Conservation (phyloP, 2,329 filamentous ascomycete species). For the Phyllosticta ampelicida region DNA sequence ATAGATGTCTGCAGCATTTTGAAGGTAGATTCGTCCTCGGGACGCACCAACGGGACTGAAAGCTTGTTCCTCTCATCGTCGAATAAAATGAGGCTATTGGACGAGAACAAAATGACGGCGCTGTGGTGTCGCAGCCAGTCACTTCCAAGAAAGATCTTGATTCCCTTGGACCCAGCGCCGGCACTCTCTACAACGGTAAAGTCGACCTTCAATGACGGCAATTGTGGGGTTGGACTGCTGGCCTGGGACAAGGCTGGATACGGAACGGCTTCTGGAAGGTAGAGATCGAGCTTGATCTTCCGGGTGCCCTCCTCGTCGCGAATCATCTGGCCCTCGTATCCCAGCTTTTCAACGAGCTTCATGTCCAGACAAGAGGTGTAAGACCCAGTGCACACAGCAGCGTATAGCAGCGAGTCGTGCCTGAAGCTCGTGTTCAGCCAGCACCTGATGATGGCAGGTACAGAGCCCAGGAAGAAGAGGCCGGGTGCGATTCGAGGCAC, state of each 20-base stretch:
- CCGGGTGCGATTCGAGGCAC: constrained; percentile 70
- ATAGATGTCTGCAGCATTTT: constrained; percentile 49
- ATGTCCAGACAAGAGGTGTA: constrained; percentile 75
- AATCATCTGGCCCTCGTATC: constrained; percentile 55
- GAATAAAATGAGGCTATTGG: constrained; percentile 78
- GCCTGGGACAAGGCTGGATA: constrained; percentile 64
- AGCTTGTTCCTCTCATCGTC: constrained; percentile 80
- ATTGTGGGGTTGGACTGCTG: constrained; percentile 60
- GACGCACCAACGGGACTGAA: constrained; percentile 82
- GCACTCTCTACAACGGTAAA: constrained; percentile 59
- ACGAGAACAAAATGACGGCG: constrained; percentile 84
- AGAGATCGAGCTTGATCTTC: constrained; percentile 69
- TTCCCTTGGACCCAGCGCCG: constrained; percentile 46
- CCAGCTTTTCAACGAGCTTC: constrained; percentile 63
- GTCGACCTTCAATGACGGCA: constrained; percentile 68
- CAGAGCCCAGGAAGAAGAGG: constrained; percentile 74
- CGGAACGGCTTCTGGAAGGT: constrained; percentile 82
- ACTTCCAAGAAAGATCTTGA: constrained; percentile 83
- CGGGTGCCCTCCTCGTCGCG: constrained; percentile 52
- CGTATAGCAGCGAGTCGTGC: constrained; percentile 79
- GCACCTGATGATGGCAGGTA: constrained; percentile 89
- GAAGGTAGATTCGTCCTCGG: constrained; percentile 75
- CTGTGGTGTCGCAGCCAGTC: constrained; percentile 78
- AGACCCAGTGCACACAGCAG: constrained; percentile 84
- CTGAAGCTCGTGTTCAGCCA: constrained; percentile 89